Evolutionary conservation across 2,329 filamentous ascomycete species (phyloP).

Genomic region (Pseudogymnoascus sp.): DNA sequence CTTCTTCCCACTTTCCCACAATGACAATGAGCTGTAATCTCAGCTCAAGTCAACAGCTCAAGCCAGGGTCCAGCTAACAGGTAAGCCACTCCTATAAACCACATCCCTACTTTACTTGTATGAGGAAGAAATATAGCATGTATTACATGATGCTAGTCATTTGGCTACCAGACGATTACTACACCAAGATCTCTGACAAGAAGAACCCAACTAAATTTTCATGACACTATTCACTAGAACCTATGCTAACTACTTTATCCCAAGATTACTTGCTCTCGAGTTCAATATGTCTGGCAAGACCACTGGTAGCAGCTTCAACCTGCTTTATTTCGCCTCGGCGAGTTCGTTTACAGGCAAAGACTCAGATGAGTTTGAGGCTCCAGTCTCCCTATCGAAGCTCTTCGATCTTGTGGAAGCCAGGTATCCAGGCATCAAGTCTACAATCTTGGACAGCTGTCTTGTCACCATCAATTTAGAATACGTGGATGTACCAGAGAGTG

Average conservation of each 20-base stretch:
- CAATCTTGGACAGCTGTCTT: slow-evolving; percentile 62
- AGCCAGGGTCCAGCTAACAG: slow-evolving; percentile 2
- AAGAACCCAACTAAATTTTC: slow-evolving; percentile 15
- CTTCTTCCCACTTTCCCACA: slow-evolving; percentile 1
- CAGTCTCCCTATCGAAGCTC: slow-evolving; percentile 52
- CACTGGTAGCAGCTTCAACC: slow-evolving; percentile 44
- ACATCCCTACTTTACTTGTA: slow-evolving; percentile 14
- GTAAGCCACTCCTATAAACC: slow-evolving; percentile 1
- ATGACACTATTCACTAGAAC: background rate
- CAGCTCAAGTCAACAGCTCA: background rate
- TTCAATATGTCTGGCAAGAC: slow-evolving; percentile 10
- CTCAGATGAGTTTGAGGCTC: slow-evolving; percentile 56
- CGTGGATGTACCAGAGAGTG: slow-evolving; percentile 52
- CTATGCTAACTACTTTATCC: slow-evolving; percentile 15
- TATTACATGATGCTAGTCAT: slow-evolving; percentile 34
- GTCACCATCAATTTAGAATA: slow-evolving; percentile 77
- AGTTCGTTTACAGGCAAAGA: slow-evolving; percentile 61
- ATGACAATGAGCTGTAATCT: background rate
- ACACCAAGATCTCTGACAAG: slow-evolving; percentile 66
- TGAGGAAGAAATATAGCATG: slow-evolving; percentile 35
- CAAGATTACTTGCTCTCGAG: slow-evolving; percentile 11
- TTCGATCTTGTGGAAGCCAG: slow-evolving; percentile 59
- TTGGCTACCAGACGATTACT: slow-evolving; percentile 44
- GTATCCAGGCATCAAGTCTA: slow-evolving; percentile 60
- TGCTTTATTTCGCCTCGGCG: slow-evolving; percentile 76